Evolutionary conservation across 345 rosid genomes (phyloP).

Genomic region (Murraya paniculata): DNA sequence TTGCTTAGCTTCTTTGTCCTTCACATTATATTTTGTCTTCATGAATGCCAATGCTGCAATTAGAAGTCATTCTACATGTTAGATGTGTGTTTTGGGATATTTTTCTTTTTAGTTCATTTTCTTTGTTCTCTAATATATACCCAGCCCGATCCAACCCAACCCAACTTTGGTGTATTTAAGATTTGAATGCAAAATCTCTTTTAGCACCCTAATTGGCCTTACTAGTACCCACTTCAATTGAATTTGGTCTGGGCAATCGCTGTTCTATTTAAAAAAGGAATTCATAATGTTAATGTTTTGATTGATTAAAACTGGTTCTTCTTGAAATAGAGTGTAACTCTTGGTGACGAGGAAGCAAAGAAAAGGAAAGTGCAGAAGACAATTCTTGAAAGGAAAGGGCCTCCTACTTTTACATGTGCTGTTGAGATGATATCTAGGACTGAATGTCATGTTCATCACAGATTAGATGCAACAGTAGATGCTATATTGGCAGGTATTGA

Average conservation of each 20-base stretch:
- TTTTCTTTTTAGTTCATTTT: background rate
- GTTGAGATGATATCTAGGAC: slow-evolving; percentile 85
- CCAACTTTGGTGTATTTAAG: background rate
- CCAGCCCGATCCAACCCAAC: background rate
- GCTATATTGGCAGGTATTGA: slow-evolving; percentile 75
- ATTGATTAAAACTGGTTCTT: slow-evolving; percentile 5
- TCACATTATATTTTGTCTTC: slow-evolving; percentile 1
- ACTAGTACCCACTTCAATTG: background rate
- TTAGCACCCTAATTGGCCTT: background rate
- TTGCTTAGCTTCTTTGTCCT: background rate
- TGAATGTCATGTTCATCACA: slow-evolving; percentile 80
- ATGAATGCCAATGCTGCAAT: background rate
- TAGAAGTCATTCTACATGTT: slow-evolving; percentile 3
- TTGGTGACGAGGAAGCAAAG: slow-evolving; percentile 92
- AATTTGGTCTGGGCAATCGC: background rate
- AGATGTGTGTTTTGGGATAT: background rate
- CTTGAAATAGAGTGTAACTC: slow-evolving; percentile 76
- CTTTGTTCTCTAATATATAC: background rate
- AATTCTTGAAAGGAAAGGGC: slow-evolving; percentile 91
- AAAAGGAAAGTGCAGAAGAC: slow-evolving; percentile 95
- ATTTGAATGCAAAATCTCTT: background rate
- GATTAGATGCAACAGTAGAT: slow-evolving; percentile 84
- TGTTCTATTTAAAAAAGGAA: background rate
- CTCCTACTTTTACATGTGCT: slow-evolving; percentile 82
- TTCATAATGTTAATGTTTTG: background rate